Percentiles rank a stretch among this genome's conserved stretches.
These are phyloP conservation scores for Alternaria panax DNA, from an alignment of 2,329 filamentous ascomycete species.

Conservation along the genomic window DNA sequence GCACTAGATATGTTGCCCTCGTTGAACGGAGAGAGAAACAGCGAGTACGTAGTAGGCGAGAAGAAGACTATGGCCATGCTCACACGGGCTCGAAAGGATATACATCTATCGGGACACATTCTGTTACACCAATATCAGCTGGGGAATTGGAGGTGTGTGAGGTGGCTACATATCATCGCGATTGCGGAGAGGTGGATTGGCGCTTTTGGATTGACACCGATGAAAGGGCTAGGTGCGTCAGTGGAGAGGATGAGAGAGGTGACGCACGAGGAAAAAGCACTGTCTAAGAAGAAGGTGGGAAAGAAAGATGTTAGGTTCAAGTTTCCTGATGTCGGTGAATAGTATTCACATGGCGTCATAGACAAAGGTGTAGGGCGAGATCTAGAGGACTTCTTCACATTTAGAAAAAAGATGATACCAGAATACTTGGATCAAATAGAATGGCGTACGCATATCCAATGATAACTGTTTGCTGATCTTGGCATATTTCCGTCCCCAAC, in stretches of 20 bases:
- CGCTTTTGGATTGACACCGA: neutral
- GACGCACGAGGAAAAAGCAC: neutral
- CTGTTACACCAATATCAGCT: constrained; percentile 25
- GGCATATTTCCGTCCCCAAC: neutral
- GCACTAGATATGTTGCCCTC: constrained; percentile 20
- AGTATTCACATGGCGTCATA: neutral
- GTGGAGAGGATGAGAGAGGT: neutral
- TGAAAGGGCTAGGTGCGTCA: neutral
- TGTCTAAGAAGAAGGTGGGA: neutral
- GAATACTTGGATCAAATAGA: neutral
- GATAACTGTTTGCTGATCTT: neutral
- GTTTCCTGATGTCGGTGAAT: neutral
- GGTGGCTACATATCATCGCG: constrained; percentile 27
- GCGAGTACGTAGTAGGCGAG: neutral
- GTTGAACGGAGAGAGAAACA: constrained; percentile 7
- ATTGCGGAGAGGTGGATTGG: constrained; percentile 29
- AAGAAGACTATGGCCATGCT: constrained; percentile 7
- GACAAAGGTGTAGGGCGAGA: neutral
- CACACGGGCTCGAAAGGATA: constrained; percentile 20
- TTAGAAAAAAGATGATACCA: neutral
- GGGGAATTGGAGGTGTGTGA: constrained; percentile 22
- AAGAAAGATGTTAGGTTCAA: neutral
- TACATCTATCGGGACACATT: constrained; percentile 26
- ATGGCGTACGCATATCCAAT: neutral
- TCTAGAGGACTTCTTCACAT: neutral